Conservation (phyloP, 768 basidiomycete species). For the Tubosaeta sp. region DNA sequence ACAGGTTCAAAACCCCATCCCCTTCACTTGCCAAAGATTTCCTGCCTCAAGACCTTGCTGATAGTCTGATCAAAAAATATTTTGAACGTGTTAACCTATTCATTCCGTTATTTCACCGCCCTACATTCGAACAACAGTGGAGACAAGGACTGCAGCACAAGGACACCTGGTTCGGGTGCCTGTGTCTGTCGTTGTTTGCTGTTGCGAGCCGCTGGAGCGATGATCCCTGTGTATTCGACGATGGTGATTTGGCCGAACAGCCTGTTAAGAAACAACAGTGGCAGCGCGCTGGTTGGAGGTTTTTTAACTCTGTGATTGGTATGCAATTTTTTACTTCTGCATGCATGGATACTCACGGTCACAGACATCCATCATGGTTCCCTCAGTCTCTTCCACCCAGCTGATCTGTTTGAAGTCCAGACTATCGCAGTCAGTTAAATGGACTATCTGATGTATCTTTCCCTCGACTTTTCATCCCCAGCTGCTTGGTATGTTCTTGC, state of each 20-base stretch:
- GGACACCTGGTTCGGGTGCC: slow-evolving; percentile 55
- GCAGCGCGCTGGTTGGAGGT: slow-evolving; percentile 57
- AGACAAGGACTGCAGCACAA: slow-evolving; percentile 47
- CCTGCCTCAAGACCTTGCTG: slow-evolving; percentile 60
- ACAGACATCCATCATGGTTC: slow-evolving; percentile 50
- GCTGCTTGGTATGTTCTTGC: slow-evolving; percentile 54
- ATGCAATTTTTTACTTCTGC: slow-evolving; percentile 10
- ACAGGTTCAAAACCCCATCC: slow-evolving; percentile 24
- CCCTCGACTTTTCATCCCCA: slow-evolving; percentile 21
- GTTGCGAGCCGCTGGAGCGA: slow-evolving; percentile 63
- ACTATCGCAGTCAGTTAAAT: slow-evolving; percentile 42
- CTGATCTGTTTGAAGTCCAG: slow-evolving; percentile 61
- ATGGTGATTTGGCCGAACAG: slow-evolving; percentile 23
- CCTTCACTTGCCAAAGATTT: slow-evolving; percentile 41
- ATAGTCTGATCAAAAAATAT: slow-evolving; percentile 58
- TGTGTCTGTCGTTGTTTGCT: slow-evolving; percentile 65
- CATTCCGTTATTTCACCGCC: slow-evolving; percentile 67
- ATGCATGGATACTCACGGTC: slow-evolving; percentile 3
- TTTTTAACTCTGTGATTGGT: slow-evolving; percentile 56
- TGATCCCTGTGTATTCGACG: slow-evolving; percentile 53
- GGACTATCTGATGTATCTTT: background rate
- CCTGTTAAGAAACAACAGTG: slow-evolving; percentile 37
- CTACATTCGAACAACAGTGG: slow-evolving; percentile 64
- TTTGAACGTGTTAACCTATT: slow-evolving; percentile 58
- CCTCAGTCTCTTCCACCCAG: slow-evolving; percentile 50